A percentile compares a stretch with the other conserved stretches of the same genome.
These are phyloP conservation scores for Cylindrotheca fusiformis DNA, from an alignment of 108 stramenopile genomes.

Conservation along the genomic window DNA sequence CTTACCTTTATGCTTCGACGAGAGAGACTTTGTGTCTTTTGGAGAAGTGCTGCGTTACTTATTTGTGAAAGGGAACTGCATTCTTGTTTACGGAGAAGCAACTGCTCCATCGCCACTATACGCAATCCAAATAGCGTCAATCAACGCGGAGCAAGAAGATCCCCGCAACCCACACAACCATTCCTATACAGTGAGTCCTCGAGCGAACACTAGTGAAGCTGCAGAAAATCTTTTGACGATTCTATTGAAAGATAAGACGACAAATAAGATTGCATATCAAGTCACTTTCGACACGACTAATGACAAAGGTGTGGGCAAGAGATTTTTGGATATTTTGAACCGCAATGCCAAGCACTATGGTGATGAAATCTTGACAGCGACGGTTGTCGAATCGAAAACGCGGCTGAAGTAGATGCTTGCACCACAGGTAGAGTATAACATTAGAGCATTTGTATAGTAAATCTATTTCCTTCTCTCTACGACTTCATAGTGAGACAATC, in stretches of 20 bases:
- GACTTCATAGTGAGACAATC: constrained; percentile 39
- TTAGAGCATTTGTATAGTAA: not conserved
- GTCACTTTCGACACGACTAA: constrained; percentile 58
- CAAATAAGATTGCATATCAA: constrained; percentile 51
- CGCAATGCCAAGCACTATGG: constrained; percentile 15
- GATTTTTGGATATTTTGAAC: constrained; percentile 32
- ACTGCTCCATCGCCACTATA: constrained; percentile 58
- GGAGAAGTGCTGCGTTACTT: constrained; percentile 62
- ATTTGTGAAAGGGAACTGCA: constrained; percentile 36
- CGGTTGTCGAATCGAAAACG: constrained; percentile 14
- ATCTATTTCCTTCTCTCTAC: constrained; percentile 9
- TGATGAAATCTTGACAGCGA: constrained; percentile 11
- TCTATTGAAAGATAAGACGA: constrained; percentile 38
- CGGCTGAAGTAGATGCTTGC: constrained; percentile 1
- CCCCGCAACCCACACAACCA: constrained; percentile 43
- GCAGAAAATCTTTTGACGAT: constrained; percentile 39
- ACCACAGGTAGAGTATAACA: not conserved
- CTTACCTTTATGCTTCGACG: constrained; percentile 43
- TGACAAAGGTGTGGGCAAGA: constrained; percentile 30
- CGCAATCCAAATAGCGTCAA: constrained; percentile 40
- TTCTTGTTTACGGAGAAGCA: constrained; percentile 55
- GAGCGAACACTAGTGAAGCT: constrained; percentile 30
- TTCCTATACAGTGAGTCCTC: constrained; percentile 55
- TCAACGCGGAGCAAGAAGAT: constrained; percentile 52
- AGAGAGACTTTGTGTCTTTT: constrained; percentile 58